These are phyloP conservation scores for Amyloporia xantha DNA, from an alignment of 768 basidiomycete genomes.

Conservation along the genomic window DNA sequence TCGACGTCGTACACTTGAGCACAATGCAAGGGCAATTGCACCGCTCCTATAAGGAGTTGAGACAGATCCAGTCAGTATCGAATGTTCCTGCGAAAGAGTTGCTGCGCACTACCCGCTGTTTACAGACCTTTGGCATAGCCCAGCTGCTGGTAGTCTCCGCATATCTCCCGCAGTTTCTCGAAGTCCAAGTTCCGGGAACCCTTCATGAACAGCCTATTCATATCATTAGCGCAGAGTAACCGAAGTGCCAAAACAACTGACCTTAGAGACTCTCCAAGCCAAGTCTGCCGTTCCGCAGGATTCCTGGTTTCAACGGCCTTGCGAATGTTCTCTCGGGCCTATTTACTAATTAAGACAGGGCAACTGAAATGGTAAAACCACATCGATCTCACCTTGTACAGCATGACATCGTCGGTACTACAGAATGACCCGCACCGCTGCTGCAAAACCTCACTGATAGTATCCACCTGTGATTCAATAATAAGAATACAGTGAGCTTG, in stretches of 20 bases:
- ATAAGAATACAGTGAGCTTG: not conserved
- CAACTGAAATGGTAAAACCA: not conserved
- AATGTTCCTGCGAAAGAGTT: no score
- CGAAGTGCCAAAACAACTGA: constrained; percentile 25
- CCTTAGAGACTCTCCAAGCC: constrained; percentile 84
- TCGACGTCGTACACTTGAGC: constrained; percentile 75
- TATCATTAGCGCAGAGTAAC: no score
- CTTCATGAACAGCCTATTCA: constrained; percentile 78
- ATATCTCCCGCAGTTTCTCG: constrained; percentile 78
- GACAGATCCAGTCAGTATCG: no score
- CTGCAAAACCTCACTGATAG: constrained; percentile 91
- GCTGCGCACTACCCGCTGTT: no score
- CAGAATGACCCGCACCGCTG: constrained; percentile 96
- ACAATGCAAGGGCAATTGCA: constrained; percentile 80
- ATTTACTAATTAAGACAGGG: not conserved
- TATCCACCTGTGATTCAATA: constrained; percentile 67
- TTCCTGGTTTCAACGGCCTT: constrained; percentile 81
- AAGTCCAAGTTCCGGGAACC: constrained; percentile 81
- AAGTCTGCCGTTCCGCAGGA: constrained; percentile 66
- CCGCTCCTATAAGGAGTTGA: constrained; percentile 67
- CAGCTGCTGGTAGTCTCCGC: constrained; percentile 83
- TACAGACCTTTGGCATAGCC: constrained; percentile 75
- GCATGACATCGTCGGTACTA: constrained; percentile 94
- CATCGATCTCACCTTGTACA: constrained; percentile 70
- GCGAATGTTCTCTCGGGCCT: constrained; percentile 93